These are phyloP conservation scores for Pichia sp. DNA, from an alignment of 1,139 yeast species.

Conservation along the genomic window DNA sequence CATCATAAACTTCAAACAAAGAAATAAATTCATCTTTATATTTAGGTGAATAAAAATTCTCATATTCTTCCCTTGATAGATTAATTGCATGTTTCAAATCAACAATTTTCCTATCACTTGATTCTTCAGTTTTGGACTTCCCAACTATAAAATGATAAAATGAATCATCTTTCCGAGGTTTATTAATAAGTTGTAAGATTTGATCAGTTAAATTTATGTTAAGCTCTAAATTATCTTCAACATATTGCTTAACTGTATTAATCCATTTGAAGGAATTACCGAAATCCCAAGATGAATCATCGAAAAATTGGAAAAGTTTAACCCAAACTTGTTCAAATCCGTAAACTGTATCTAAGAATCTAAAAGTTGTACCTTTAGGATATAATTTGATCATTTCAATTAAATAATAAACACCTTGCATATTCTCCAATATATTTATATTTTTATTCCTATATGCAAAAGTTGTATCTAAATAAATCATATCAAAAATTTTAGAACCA, in stretches of 20 bases:
- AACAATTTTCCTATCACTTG: neutral
- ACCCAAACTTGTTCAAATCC: conserved; percentile 21
- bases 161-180: neutral
- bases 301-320: conserved; percentile 4
- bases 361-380: conserved; percentile 15
- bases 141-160: conserved; percentile 4
- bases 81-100: conserved; percentile 12
- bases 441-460: conserved; percentile 14
- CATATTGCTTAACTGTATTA: neutral
- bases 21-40: neutral
- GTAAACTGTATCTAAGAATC: conserved; percentile 9
- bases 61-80: conserved; percentile 9
- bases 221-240: conserved; percentile 6
- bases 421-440: conserved; percentile 15
- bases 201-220: conserved; percentile 9
- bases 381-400: conserved; percentile 9
- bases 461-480: conserved; percentile 19
- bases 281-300: neutral
- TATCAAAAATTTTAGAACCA: conserved; percentile 7
- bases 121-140: too few species aligned
- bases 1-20: neutral
- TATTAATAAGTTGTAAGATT: conserved; percentile 1
- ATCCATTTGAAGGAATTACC: conserved; percentile 2
- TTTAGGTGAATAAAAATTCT: conserved; percentile 2
- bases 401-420: conserved; percentile 11